Conservation (phyloP, 164 flowering plant genomes). For the Protea cynaroides region DNA sequence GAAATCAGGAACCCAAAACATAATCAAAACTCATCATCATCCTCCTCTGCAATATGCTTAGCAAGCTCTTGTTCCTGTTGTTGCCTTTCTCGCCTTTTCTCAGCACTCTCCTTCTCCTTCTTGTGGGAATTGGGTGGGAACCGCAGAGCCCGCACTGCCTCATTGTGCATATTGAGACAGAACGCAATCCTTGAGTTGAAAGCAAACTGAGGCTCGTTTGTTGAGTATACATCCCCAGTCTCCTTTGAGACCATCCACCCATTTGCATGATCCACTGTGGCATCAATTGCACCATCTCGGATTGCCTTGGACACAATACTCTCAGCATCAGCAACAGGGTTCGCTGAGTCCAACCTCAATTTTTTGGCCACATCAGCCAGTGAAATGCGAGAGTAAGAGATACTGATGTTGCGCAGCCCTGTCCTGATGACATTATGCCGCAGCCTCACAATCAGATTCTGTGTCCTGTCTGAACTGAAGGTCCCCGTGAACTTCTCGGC, state of each 20-base stretch:
- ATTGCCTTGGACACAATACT: conserved; percentile 91
- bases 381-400: conserved; percentile 87
- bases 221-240: conserved; percentile 91
- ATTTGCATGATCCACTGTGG: conserved; percentile 73
- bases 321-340: conserved; percentile 91
- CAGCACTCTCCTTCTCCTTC: conserved; percentile 86
- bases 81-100: conserved; percentile 85
- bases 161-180: conserved; percentile 94
- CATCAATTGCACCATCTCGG: conserved; percentile 93
- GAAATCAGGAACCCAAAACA: not conserved
- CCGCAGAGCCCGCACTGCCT: conserved; percentile 78
- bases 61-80: conserved; percentile 98
- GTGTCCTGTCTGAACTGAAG: conserved; percentile 68
- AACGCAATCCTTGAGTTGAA: conserved; percentile 87
- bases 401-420: conserved; percentile 87
- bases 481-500: conserved; percentile 68
- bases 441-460: conserved; percentile 82
- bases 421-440: conserved; percentile 96
- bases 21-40: conserved; percentile 79
- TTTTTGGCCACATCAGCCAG: conserved; percentile 78
- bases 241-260: conserved; percentile 89
- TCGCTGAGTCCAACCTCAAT: conserved; percentile 65
- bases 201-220: conserved; percentile 78
- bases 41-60: conserved; percentile 95
- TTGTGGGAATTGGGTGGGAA: conserved; percentile 87